Evolutionary conservation across 2,329 filamentous ascomycete species (phyloP), one percentile per base, ranked within the genome.

Genomic region (Pleoardoris graminearum): DNA sequence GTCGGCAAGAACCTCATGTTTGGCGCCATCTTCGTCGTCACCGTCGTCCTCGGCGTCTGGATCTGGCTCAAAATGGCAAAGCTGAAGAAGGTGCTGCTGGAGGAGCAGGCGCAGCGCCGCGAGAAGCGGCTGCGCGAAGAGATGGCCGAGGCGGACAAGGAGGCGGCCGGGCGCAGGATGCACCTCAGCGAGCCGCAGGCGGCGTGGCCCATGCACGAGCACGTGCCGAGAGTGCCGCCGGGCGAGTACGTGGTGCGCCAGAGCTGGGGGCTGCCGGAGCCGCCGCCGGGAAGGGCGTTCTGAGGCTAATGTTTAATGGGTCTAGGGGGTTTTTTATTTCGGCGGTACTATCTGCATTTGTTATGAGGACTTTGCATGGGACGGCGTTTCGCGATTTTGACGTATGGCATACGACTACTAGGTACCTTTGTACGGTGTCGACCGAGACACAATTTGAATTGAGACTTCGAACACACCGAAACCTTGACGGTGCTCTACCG

Each of bases 41-140:
- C 68, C 1, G 45, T 71, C 27, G 57, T 54, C 5, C 61, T 72
- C 57, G 68, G 63, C 3, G 55, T 59, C 3, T 72, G 67, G 65
- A 71, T 71, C 16, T 72, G 63, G 57, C 50, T 65, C 25, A 70
- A 70, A 58, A 71, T 72, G 69, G 53, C 58, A 21, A 63, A 56
- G 19, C 61, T 72, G 30, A 72, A 72, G 59, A 64, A 63, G 36
- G 38, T 66, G 7, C 38, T 72, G 16, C 33, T 71, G 3, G 68
- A 71, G n/a, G 69, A 71, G 60, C 69, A 71, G 51, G 62, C 61
- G 38, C 23, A 58, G 30, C 55, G 68, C 30, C 56, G 60, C 7
- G 51, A 61, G 19, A 59, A 59, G 45, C 62, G 50, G 23, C 19
- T 55, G 16, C 17, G 25, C 7, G 48, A 48, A 11, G 53, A 55